Percentiles rank a stretch among this genome's conserved stretches.
Conservation (phyloP, 768 basidiomycete genomes). For the Podaxis mareebaensis region DNA sequence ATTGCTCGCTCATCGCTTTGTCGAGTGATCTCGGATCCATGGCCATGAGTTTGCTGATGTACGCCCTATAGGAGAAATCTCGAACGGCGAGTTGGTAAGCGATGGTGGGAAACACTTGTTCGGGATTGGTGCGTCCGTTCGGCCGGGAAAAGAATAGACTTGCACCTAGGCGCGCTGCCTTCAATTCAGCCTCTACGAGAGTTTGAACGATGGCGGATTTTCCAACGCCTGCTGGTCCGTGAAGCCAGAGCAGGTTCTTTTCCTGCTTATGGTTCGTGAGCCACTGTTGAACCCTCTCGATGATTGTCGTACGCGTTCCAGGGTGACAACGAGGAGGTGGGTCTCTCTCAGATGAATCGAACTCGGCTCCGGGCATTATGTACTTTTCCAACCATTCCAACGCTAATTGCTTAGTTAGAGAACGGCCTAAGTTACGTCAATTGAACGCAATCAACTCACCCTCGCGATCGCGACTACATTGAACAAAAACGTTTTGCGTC, state of each 20-base stretch:
- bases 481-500: too few species aligned
- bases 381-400: background rate
- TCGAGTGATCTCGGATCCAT: constrained; percentile 10
- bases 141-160: constrained; percentile 25
- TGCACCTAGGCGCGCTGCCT: constrained; percentile 11
- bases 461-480: too few species aligned
- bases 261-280: background rate
- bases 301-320: constrained; percentile 21
- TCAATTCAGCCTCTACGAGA: constrained; percentile 21
- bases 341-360: constrained; percentile 20
- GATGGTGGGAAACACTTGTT: constrained; percentile 23
- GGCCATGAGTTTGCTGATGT: constrained; percentile 11
- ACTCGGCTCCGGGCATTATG: constrained; percentile 17
- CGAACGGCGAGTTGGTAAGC: constrained; percentile 23
- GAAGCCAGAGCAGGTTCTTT: constrained; percentile 21
- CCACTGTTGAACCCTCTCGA: constrained; percentile 16
- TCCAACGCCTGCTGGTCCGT: constrained; percentile 28
- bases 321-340: constrained; percentile 22
- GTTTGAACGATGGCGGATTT: constrained; percentile 32
- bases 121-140: constrained; percentile 1
- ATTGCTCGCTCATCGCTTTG: constrained; percentile 17
- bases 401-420: background rate
- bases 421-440: constrained; percentile 20
- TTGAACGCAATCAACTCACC: too few species aligned
- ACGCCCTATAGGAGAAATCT: background rate